A percentile compares a stretch with the other conserved stretches of the same genome.
Evolutionary conservation across 2,329 filamentous ascomycete species (phyloP).

Genomic region (Pestalotiopsis sp.): DNA sequence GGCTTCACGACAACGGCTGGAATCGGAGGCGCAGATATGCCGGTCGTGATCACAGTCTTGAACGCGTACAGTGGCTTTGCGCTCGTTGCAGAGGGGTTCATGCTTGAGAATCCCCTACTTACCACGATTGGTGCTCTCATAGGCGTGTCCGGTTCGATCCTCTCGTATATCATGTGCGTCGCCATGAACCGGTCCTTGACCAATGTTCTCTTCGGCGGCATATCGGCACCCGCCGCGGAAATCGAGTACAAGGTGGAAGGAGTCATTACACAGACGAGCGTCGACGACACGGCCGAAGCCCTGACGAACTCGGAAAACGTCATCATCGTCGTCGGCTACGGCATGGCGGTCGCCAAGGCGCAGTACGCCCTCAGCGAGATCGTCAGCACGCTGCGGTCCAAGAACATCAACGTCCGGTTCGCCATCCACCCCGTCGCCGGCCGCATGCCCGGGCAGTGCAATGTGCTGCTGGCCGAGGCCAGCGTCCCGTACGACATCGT

Average conservation of each 20-base stretch:
- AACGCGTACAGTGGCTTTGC: slow-evolving; percentile 93
- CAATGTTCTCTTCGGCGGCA: slow-evolving; percentile 86
- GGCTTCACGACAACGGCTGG: slow-evolving; percentile 86
- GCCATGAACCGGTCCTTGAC: slow-evolving; percentile 91
- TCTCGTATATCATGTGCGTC: slow-evolving; percentile 84
- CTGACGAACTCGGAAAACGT: slow-evolving; percentile 77
- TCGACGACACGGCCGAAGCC: slow-evolving; percentile 79
- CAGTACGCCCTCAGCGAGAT: slow-evolving; percentile 90
- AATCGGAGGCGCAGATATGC: slow-evolving; percentile 94
- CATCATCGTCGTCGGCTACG: slow-evolving; percentile 88
- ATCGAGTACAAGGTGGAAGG: slow-evolving; percentile 77
- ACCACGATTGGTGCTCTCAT: slow-evolving; percentile 86
- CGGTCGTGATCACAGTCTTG: slow-evolving; percentile 84
- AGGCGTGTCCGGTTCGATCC: slow-evolving; percentile 83
- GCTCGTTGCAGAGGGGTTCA: slow-evolving; percentile 85
- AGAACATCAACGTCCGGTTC: slow-evolving; percentile 80
- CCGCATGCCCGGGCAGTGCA: slow-evolving; percentile 91
- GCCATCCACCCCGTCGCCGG: slow-evolving; percentile 90
- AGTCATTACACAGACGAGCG: slow-evolving; percentile 71
- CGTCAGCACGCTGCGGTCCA: slow-evolving; percentile 68
- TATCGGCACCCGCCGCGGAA: slow-evolving; percentile 58
- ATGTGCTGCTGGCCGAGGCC: slow-evolving; percentile 85
- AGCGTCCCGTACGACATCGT: slow-evolving; percentile 90
- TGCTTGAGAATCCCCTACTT: slow-evolving; percentile 84
- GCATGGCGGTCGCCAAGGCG: slow-evolving; percentile 92